Conservation (phyloP, 768 basidiomycete genomes). For the Tylopilus subfusipes region DNA sequence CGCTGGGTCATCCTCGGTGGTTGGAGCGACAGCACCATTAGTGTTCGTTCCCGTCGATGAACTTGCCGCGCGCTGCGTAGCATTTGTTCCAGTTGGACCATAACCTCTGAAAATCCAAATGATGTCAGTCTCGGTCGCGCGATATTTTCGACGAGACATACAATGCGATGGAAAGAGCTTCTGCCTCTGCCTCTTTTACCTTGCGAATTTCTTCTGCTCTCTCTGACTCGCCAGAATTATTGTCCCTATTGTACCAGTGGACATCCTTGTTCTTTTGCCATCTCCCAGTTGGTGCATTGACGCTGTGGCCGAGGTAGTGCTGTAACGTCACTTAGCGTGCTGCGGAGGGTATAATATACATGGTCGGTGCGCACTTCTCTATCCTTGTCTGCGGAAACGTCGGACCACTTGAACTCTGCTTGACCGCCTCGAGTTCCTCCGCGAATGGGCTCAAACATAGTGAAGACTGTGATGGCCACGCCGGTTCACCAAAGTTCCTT, state of each 20-base stretch:
- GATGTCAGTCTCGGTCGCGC: constrained; percentile 1
- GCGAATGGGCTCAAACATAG: constrained; percentile 77
- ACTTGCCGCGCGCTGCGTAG: constrained; percentile 19
- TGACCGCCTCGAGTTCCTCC: constrained; percentile 92
- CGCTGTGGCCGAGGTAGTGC: constrained; percentile 93
- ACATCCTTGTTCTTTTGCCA: constrained; percentile 99
- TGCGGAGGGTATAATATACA: neutral
- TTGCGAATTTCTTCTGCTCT: constrained; percentile 70
- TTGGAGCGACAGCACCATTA: constrained; percentile 12
- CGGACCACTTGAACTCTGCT: constrained; percentile 88
- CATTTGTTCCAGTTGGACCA: constrained; percentile 47
- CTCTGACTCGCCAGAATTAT: constrained; percentile 39
- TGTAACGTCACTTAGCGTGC: constrained; percentile 31
- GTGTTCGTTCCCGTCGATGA: constrained; percentile 19
- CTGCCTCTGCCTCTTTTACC: constrained; percentile 86
- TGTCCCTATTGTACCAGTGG: constrained; percentile 89
- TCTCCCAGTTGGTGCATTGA: constrained; percentile 91
- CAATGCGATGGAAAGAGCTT: constrained; percentile 81
- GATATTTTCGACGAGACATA: constrained; percentile 34
- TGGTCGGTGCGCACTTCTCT: constrained; percentile 58
- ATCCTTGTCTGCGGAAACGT: constrained; percentile 90
- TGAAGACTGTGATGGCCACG: neutral
- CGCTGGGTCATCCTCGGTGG: constrained; percentile 30
- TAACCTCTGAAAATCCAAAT: constrained; percentile 58
- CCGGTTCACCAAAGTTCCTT: neutral